phyloP scores from a whole-genome alignment of 495 filamentous ascomycete species.

The Neurospora cerealis region DNA sequence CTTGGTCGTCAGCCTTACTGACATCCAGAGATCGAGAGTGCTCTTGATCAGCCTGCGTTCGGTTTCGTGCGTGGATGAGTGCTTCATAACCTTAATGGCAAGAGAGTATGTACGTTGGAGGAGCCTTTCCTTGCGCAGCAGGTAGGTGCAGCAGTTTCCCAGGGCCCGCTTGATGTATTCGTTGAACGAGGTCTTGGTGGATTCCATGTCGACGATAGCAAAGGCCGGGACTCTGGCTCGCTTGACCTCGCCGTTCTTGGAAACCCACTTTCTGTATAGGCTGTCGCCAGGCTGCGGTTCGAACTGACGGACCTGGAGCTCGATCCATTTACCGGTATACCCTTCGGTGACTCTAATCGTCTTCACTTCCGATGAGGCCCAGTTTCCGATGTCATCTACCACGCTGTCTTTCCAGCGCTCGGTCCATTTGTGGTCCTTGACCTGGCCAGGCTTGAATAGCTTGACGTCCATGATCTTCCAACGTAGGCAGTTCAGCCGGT shows the following conservation, averaged over 20 bases:
- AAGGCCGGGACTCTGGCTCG: conserved; percentile 32
- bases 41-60: conserved; percentile 35
- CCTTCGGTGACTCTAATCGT: conserved; percentile 37
- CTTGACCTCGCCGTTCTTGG: conserved; percentile 21
- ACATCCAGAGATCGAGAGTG: conserved; percentile 48
- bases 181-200: conserved; percentile 30
- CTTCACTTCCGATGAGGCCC: conserved; percentile 31
- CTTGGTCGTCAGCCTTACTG: conserved; percentile 45
- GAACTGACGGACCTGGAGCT: conserved; percentile 37
- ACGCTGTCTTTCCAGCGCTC: conserved; percentile 39
- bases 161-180: conserved; percentile 33
- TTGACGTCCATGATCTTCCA: conserved; percentile 43
- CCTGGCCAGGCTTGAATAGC: conserved; percentile 40
- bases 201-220: conserved; percentile 39
- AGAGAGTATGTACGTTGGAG: conserved; percentile 33
- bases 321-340: conserved; percentile 30
- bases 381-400: conserved; percentile 38
- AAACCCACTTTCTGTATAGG: conserved; percentile 36
- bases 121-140: conserved; percentile 29
- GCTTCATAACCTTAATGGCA: conserved; percentile 25
- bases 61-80: conserved; percentile 15
- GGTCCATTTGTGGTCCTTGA: conserved; percentile 43
- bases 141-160: conserved; percentile 28
- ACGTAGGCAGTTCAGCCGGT: conserved; percentile 37
- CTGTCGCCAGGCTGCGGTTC: conserved; percentile 37